Conservation (phyloP, 441 rosid species). For the Euphorbia schlechtendalii region DNA sequence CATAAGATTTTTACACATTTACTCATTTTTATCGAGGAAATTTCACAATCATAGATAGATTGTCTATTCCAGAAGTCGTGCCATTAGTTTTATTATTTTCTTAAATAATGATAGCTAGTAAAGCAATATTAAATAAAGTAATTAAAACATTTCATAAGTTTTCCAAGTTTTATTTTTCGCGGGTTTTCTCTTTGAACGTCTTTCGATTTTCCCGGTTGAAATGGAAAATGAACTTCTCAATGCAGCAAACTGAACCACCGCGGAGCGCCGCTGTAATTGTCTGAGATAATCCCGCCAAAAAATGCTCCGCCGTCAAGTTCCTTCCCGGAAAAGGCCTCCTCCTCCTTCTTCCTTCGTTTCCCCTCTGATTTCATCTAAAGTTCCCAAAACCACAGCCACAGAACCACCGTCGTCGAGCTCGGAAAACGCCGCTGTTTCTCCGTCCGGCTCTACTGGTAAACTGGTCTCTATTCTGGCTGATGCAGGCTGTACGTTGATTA, state of each 20-base stretch:
- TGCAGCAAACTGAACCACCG: not conserved
- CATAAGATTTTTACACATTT: too few species aligned
- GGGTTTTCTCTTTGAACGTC: not conserved
- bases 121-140: not conserved
- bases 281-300: not conserved
- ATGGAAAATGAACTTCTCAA: not conserved
- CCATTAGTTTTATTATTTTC: too few species aligned
- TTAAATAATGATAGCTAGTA: too few species aligned
- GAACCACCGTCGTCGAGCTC: constrained; percentile 10
- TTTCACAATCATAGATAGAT: too few species aligned
- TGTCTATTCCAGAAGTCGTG: too few species aligned
- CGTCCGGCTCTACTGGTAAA: constrained; percentile 32
- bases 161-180: not conserved
- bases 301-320: constrained; percentile 43
- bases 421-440: not conserved
- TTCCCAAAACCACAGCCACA: constrained; percentile 28
- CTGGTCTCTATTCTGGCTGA: constrained; percentile 63
- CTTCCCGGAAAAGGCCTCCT: constrained; percentile 40
- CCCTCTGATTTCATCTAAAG: constrained; percentile 24
- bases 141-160: not conserved
- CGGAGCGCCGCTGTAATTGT: not conserved
- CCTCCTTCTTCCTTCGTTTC: constrained; percentile 35
- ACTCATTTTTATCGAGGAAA: too few species aligned
- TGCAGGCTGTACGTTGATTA: constrained; percentile 64
- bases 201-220: not conserved